Percentiles rank a stretch among this genome's conserved stretches.
These are phyloP conservation scores for Fusarium protoensiforme DNA, from an alignment of 2,329 filamentous ascomycete species.

Conservation along the genomic window DNA sequence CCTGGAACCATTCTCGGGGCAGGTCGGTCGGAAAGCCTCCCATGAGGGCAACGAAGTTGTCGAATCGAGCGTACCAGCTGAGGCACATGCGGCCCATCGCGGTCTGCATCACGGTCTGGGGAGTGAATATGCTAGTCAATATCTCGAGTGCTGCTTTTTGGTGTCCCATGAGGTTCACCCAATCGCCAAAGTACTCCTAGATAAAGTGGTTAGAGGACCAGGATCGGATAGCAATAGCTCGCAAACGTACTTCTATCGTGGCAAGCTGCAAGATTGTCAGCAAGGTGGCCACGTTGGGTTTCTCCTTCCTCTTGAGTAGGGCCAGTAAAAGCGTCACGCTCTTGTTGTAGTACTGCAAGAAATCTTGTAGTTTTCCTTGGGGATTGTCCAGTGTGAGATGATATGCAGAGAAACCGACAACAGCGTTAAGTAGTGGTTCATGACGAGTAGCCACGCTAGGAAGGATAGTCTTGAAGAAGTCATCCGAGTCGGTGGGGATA, in stretches of 20 bases:
- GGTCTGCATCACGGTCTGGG: conserved; percentile 77
- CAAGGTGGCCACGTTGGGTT: conserved; percentile 78
- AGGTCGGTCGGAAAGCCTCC: conserved; percentile 81
- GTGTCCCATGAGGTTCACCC: conserved; percentile 92
- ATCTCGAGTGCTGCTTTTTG: conserved; percentile 90
- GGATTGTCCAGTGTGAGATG: conserved; percentile 79
- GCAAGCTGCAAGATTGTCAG: conserved; percentile 91
- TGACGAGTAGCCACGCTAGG: conserved; percentile 77
- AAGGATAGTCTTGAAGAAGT: conserved; percentile 80
- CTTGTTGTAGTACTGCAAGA: conserved; percentile 90
- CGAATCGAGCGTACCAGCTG: conserved; percentile 91
- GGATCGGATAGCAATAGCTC: conserved; percentile 4
- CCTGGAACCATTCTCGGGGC: conserved; percentile 80
- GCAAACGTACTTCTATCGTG: conserved; percentile 80
- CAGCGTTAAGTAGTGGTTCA: conserved; percentile 85
- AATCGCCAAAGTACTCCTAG: conserved; percentile 94
- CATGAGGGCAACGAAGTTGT: conserved; percentile 85
- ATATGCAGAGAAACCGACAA: conserved; percentile 91
- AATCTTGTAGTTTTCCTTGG: conserved; percentile 80
- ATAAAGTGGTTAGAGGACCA: conserved; percentile 13
- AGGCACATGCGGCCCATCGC: conserved; percentile 78
- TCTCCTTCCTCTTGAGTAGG: conserved; percentile 76
- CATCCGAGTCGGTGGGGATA: conserved; percentile 74
- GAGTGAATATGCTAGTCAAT: conserved; percentile 80
- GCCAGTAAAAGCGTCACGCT: conserved; percentile 82